Evolutionary conservation across 2,329 filamentous ascomycete genomes (phyloP), one percentile per base, ranked within the genome.

Genomic region (Coleophoma cylindrospora): DNA sequence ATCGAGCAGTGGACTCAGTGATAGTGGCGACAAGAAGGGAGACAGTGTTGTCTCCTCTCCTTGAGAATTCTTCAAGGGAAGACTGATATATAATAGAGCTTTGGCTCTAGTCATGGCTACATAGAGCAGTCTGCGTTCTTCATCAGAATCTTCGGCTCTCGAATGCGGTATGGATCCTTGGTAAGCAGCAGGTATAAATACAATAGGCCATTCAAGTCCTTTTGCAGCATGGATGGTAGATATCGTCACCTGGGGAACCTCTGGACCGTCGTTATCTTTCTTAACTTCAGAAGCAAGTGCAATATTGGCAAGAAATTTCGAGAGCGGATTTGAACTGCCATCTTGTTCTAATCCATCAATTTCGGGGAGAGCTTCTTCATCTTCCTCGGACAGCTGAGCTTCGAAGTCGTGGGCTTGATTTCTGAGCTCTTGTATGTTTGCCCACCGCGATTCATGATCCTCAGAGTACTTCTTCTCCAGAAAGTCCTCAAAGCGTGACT

Each of bases 161-260:
- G 85, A 86, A 66, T 97, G 92, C 4, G 92, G 92, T 52, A 97
- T 95, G 2, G 87, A 92, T 1, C 92, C 94, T 43, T 91, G 83
- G 64, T 95, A 96, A 22, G 90, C 86, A 1, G 88, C 89, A 6
- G 94, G 91, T 14, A 97, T 84, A 66, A 97, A 97, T 1, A 97
- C 90, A 1, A 96, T 78, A 0, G 92, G 92, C 94, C 94, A 99
- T 66, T 99, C 92, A 1, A 99, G 75, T 3, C 92, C 92, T 68
- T 99, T 99, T 3, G 92, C 90, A 0, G 91, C 91, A 65, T 99
- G 92, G 11, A 99, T 96, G 0, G 92, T 99, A 6, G 91, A 96
- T 21, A 99, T 89, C 0, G 91, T 96, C 17, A 97, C 81, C 58
- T 88, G 76, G 2, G 80, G 74, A 27, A 75, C 79, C 27, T 74